Percentiles rank a stretch among this genome's conserved stretches.
Conservation (phyloP, 805 yeast genomes). For the Metschnikowia baotianmanensis region DNA sequence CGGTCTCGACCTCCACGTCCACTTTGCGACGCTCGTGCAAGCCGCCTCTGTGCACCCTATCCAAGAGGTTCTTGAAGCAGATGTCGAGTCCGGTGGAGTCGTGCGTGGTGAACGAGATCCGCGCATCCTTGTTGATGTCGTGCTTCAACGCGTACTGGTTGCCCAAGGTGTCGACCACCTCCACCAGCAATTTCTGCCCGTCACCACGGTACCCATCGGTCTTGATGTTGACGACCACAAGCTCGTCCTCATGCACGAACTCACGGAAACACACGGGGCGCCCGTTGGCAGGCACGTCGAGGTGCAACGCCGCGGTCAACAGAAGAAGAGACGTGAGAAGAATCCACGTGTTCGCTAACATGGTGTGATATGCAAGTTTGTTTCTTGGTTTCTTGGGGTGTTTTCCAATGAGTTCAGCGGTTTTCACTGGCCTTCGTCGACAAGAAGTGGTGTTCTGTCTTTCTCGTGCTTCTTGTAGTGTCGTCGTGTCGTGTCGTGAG, state of each 20-base stretch:
- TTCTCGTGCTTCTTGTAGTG: too few relatives aligned
- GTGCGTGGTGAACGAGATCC: conserved; percentile 83
- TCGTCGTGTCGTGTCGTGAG: too few relatives aligned
- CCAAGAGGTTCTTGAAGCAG: conserved; percentile 72
- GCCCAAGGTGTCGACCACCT: conserved; percentile 74
- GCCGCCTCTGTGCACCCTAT: conserved; percentile 13
- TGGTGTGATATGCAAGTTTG: conserved; percentile 6
- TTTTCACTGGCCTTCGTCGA: too few relatives aligned
- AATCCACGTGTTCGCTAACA: conserved; percentile 16
- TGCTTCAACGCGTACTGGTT: conserved; percentile 76
- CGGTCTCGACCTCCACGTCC: conserved; percentile 90
- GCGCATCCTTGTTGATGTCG: conserved; percentile 68
- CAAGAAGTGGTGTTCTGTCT: too few relatives aligned
- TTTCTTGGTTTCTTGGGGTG: neutral
- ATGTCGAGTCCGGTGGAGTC: conserved; percentile 84
- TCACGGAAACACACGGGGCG: conserved; percentile 87
- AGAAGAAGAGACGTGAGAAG: conserved; percentile 19
- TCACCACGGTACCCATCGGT: conserved; percentile 78
- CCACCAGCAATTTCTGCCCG: conserved; percentile 75
- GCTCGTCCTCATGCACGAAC: conserved; percentile 77
- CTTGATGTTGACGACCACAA: conserved; percentile 80
- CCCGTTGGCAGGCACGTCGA: conserved; percentile 53
- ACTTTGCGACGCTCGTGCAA: conserved; percentile 59
- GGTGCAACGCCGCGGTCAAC: conserved; percentile 43
- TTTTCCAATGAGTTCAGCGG: too few relatives aligned